phyloP scores from a whole-genome alignment of 306 rosid species.

The Cyamopsis tetragonoloba region DNA sequence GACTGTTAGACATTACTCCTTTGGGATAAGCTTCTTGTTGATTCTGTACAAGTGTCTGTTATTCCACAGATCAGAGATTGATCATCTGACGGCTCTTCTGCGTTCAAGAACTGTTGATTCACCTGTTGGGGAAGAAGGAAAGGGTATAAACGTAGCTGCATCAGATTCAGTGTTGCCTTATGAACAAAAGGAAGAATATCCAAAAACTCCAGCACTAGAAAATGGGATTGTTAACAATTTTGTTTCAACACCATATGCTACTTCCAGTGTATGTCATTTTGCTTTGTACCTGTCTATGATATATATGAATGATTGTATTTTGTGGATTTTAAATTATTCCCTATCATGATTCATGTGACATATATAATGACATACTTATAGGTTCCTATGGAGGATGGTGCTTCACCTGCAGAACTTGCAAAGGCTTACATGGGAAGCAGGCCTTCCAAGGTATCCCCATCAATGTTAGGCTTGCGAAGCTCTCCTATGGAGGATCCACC shows the following conservation, averaged over 20 bases:
- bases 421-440: conserved; percentile 86
- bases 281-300: background rate
- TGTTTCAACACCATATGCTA: conserved; percentile 44
- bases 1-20: background rate
- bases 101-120: conserved; percentile 61
- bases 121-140: conserved; percentile 39
- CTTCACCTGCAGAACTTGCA: conserved; percentile 86
- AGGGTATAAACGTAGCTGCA: conserved; percentile 39
- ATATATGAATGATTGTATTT: background rate
- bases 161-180: conserved; percentile 30
- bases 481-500: conserved; percentile 38
- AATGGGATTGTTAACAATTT: conserved; percentile 36
- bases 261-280: conserved; percentile 49
- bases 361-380: conserved; percentile 27
- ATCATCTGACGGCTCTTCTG: conserved; percentile 72
- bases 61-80: conserved; percentile 74
- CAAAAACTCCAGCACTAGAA: conserved; percentile 35
- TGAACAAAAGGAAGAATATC: conserved; percentile 36
- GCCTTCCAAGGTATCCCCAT: conserved; percentile 62
- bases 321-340: background rate
- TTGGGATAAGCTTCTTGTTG: background rate
- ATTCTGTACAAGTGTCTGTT: background rate
- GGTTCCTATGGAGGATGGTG: conserved; percentile 69
- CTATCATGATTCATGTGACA: conserved; percentile 12
- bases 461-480: conserved; percentile 39